These are phyloP conservation scores for Asterophora parasitica DNA, from an alignment of 768 basidiomycete genomes.

Conservation along the genomic window DNA sequence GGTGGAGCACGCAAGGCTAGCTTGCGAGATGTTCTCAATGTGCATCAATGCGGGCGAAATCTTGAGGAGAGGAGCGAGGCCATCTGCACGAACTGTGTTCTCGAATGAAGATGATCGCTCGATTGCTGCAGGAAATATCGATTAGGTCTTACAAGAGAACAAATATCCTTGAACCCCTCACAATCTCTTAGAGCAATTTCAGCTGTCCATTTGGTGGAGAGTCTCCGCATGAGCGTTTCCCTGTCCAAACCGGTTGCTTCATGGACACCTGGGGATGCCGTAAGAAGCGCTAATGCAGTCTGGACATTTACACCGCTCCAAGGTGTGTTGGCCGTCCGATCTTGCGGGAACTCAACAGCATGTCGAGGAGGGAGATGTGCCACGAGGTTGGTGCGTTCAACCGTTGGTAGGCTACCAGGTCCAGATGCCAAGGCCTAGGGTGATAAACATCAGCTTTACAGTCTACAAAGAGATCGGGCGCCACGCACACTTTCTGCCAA, in stretches of 20 bases:
- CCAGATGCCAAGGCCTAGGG: conserved; percentile 42
- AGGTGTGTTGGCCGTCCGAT: conserved; percentile 18
- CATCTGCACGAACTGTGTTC: conserved; percentile 54
- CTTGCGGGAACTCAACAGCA: conserved; percentile 36
- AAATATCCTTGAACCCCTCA: conserved; percentile 34
- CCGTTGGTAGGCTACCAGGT: conserved; percentile 31
- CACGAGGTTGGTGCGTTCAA: conserved; percentile 31
- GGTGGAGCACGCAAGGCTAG: conserved; percentile 74
- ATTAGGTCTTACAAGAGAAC: conserved; percentile 1
- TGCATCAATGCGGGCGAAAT: conserved; percentile 87
- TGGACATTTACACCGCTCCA: conserved; percentile 49
- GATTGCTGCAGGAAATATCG: conserved; percentile 36
- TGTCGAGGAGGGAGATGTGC: conserved; percentile 41
- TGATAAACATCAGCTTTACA: conserved; percentile 6
- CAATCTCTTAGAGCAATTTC: conserved; percentile 72
- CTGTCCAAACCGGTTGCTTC: conserved; percentile 62
- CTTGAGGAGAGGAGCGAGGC: conserved; percentile 69
- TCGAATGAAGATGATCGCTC: conserved; percentile 53
- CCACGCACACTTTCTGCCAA: conserved; percentile 52
- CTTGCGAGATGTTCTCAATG: conserved; percentile 84
- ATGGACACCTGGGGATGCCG: conserved; percentile 49
- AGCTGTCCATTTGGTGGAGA: conserved; percentile 65
- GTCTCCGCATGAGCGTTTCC: conserved; percentile 45
- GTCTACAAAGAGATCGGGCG: conserved; percentile 6
- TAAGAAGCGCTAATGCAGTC: conserved; percentile 51